These are phyloP conservation scores for Casuarina glauca DNA, from an alignment of 306 rosid species.

Conservation along the genomic window DNA sequence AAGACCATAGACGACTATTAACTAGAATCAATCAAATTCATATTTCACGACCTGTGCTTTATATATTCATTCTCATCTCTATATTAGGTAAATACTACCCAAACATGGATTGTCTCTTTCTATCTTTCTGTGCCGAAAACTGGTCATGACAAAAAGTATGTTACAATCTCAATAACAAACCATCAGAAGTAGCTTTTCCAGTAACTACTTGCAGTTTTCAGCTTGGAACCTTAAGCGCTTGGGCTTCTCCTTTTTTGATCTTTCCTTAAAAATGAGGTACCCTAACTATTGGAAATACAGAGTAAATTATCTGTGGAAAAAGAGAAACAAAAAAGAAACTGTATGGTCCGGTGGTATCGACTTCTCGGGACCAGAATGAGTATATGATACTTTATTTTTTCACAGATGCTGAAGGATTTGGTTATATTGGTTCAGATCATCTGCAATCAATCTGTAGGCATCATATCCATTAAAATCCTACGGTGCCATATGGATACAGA, in stretches of 20 bases:
- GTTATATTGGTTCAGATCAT: neutral
- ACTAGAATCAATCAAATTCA: too few species aligned
- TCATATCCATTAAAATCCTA: neutral
- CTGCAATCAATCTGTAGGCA: neutral
- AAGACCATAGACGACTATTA: too few species aligned
- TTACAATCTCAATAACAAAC: too few species aligned
- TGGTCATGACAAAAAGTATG: too few species aligned
- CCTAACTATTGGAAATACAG: neutral
- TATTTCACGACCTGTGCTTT: too few species aligned
- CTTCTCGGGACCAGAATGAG: neutral
- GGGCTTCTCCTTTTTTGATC: neutral
- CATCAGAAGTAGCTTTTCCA: too few species aligned
- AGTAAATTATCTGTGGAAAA: neutral
- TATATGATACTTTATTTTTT: neutral
- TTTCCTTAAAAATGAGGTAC: neutral
- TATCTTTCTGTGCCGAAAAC: too few species aligned
- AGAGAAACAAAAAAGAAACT: neutral
- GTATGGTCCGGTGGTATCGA: neutral
- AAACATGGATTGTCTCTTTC: too few species aligned
- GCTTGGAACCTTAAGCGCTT: too few species aligned
- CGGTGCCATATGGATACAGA: neutral
- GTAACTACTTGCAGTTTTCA: too few species aligned
- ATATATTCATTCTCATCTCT: too few species aligned
- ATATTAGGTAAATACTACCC: too few species aligned
- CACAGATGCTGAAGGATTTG: conserved; percentile 3